Evolutionary conservation across 345 rosid species (phyloP), one percentile per base, ranked within the genome.

Genomic region (Trapa bicornis): DNA sequence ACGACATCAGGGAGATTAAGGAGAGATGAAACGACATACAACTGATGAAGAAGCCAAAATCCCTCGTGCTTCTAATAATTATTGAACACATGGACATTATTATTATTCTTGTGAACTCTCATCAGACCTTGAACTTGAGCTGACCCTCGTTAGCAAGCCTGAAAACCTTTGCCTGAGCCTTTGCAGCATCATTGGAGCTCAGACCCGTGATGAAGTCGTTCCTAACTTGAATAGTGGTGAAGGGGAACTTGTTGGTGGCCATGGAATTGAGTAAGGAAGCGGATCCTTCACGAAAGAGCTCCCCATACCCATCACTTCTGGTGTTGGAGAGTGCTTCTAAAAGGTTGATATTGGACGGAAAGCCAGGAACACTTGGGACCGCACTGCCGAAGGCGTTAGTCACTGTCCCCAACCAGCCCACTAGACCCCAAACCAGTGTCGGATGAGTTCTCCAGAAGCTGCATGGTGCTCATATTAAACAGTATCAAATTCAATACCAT

Each of bases 401-500:
- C 58, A 86, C n/a, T 12, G 94, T 83, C 1, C 96, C 96, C 85
- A 85, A 94, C 97, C 96, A 91, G 10, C 99, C 99, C 17, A 94
- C 73, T 22, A 94, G 32, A 8, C 95, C 90, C 88, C 88, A 89
- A 64, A 91, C 83, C 68, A 94, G 16, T 3, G 79, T 73, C 0
- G 99, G 99, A 75, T 94, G 92, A 75, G 70, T 85, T 75, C 86
- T 91, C 99, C 99, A 94, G 87, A 83, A 94, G 75, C 99, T 94
- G 81, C 65, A 71, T 58, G 11, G 35, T 35, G 62, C 6, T 39
- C 6, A 39, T 6, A 6, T 39, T 3, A 39, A 39, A 39, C 42
- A 3, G 42, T 11, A 29, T 58, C 62, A 64, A 64, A 29, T 43
- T 66, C 38, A 70, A 41, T 38, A 0, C 37, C 48, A 32, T 42